A percentile compares a stretch with the other conserved stretches of the same genome.
Evolutionary conservation across 257 asterid genomes (phyloP).

Genomic region (Hygrophila difformis): DNA sequence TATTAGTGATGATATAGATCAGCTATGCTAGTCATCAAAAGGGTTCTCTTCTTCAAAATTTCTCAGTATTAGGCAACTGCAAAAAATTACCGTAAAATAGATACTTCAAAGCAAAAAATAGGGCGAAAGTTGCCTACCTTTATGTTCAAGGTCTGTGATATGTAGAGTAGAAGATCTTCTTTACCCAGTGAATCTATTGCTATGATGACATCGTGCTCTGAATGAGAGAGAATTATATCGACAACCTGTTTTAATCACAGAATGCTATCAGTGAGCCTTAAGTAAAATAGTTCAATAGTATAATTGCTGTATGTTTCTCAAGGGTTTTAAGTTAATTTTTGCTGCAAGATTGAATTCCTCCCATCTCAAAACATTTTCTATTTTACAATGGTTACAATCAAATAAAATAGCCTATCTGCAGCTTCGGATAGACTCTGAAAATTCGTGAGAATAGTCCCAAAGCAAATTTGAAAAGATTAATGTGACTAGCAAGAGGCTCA

Average conservation of each 20-base stretch:
- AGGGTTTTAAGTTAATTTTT: neutral
- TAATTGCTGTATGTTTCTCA: neutral
- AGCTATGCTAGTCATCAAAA: too few relatives aligned
- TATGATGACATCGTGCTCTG: constrained; percentile 65
- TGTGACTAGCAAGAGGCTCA: neutral
- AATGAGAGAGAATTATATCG: constrained; percentile 64
- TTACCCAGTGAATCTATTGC: constrained; percentile 77
- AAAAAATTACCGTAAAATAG: too few relatives aligned
- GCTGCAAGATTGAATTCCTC: neutral
- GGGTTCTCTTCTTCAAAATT: too few relatives aligned
- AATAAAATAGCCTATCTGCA: too few relatives aligned
- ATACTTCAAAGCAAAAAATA: neutral
- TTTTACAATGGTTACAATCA: too few relatives aligned
- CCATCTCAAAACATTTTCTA: neutral
- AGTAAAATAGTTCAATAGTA: constrained; percentile 3
- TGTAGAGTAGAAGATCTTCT: constrained; percentile 73
- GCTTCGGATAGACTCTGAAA: too few relatives aligned
- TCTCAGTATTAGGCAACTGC: too few relatives aligned
- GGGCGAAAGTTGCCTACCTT: constrained; percentile 41
- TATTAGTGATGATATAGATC: too few relatives aligned
- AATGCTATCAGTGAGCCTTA: constrained; percentile 15
- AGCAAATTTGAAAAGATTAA: neutral
- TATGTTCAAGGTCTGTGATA: constrained; percentile 46
- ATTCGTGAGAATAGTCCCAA: too few relatives aligned
- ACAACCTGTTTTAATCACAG: constrained; percentile 43